Evolutionary conservation across 2,329 filamentous ascomycete genomes (phyloP).

Genomic region (Cladophialophora chaetospira): DNA sequence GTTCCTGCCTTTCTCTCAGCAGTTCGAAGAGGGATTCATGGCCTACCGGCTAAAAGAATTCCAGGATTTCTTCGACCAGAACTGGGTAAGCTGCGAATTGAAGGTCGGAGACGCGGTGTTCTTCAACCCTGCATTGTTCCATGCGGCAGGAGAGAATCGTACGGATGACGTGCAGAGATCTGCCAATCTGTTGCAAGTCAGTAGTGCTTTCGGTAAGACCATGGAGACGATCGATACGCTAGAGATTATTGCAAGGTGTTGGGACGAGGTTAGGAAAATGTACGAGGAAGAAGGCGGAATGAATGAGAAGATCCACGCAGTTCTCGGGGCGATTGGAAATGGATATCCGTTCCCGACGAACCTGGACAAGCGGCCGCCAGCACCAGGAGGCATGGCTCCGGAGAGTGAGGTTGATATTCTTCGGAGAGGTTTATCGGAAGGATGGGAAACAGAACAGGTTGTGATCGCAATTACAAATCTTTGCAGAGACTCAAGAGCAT

Average conservation of each 20-base stretch:
- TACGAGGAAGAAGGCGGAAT: conserved; percentile 46
- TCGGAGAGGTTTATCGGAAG: conserved; percentile 46
- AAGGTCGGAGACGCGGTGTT: conserved; percentile 62
- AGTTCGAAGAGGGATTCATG: conserved; percentile 59
- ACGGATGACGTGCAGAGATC: conserved; percentile 53
- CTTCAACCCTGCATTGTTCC: conserved; percentile 65
- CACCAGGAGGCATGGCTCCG: conserved; percentile 61
- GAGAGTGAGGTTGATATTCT: conserved; percentile 60
- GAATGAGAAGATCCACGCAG: conserved; percentile 51
- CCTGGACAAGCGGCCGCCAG: conserved; percentile 59
- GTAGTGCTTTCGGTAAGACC: conserved; percentile 62
- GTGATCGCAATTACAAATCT: conserved; percentile 46
- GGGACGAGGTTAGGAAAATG: conserved; percentile 49
- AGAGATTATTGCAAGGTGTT: conserved; percentile 56
- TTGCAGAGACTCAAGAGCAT: conserved; percentile 39
- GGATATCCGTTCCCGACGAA: conserved; percentile 67
- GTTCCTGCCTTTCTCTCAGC: conserved; percentile 63
- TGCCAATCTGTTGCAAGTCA: conserved; percentile 65
- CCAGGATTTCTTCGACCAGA: conserved; percentile 55
- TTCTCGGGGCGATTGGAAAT: conserved; percentile 56
- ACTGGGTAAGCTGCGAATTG: conserved; percentile 57
- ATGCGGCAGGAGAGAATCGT: conserved; percentile 62
- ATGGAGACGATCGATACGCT: conserved; percentile 63
- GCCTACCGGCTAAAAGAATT: conserved; percentile 59
- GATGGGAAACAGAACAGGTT: conserved; percentile 44